Evolutionary conservation across 345 rosid species (phyloP).

Genomic region (Bruguiera gymnorhiza): DNA sequence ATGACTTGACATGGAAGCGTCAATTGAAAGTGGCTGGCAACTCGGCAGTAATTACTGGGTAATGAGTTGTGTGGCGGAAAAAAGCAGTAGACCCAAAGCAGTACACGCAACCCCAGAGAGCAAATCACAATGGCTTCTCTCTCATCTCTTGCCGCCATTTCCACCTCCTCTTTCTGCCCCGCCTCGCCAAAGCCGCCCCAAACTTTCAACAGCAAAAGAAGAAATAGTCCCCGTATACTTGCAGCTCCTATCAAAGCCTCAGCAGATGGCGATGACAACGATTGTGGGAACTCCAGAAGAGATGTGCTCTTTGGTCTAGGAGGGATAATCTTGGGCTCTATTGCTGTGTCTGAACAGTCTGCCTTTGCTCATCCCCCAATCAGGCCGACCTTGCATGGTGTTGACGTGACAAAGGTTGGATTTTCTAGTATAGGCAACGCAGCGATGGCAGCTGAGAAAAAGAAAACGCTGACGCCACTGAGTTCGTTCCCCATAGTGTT

Average conservation of each 20-base stretch:
- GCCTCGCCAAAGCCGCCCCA: slow-evolving; percentile 22
- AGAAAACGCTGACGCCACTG: neutral
- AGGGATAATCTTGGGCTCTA: slow-evolving; percentile 40
- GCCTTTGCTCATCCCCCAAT: slow-evolving; percentile 42
- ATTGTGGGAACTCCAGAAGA: slow-evolving; percentile 33
- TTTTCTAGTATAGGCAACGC: neutral
- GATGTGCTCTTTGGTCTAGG: slow-evolving; percentile 50
- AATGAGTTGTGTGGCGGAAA: no score
- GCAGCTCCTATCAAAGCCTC: slow-evolving; percentile 28
- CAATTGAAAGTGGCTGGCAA: no score
- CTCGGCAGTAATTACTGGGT: no score
- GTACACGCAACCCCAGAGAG: no score
- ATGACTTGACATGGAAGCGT: no score
- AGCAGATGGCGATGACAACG: neutral
- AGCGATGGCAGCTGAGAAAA: slow-evolving; percentile 36
- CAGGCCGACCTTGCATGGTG: neutral
- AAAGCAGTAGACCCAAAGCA: no score
- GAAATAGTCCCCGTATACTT: neutral
- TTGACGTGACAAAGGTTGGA: no score
- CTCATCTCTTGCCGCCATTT: neutral
- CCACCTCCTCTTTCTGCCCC: slow-evolving; percentile 2
- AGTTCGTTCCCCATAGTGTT: slow-evolving; percentile 33
- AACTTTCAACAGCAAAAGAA: slow-evolving; percentile 15
- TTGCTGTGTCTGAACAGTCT: slow-evolving; percentile 23
- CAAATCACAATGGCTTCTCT: slow-evolving; percentile 17